phyloP scores from a whole-genome alignment of 164 flowering plant genomes.

The Malania oleifera region DNA sequence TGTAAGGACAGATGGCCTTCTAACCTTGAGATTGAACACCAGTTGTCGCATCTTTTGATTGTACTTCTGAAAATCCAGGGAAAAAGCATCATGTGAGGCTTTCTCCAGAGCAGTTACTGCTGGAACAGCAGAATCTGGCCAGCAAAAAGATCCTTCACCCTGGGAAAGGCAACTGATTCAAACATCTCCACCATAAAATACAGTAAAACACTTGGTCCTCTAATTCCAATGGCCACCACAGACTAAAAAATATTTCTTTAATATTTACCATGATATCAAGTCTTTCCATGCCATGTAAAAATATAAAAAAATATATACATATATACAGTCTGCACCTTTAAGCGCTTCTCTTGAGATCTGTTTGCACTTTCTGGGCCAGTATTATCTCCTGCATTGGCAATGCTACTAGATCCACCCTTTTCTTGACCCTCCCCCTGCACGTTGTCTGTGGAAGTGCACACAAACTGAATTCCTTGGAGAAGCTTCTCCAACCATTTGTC shows the following conservation, averaged over 20 bases:
- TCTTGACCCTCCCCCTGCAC: slow-evolving; percentile 29
- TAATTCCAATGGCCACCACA: too few species aligned
- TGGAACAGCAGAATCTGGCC: slow-evolving; percentile 85
- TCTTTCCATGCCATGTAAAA: too few species aligned
- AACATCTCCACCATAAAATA: slow-evolving; percentile 3
- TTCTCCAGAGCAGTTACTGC: slow-evolving; percentile 78
- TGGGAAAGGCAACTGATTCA: slow-evolving; percentile 14
- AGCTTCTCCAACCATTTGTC: slow-evolving; percentile 85
- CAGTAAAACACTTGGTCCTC: background rate
- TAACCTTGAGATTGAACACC: slow-evolving; percentile 77
- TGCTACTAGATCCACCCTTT: slow-evolving; percentile 25
- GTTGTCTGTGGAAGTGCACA: slow-evolving; percentile 31
- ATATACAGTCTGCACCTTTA: slow-evolving; percentile 21
- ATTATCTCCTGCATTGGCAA: slow-evolving; percentile 8
- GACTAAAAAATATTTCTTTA: background rate
- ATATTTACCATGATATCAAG: too few species aligned
- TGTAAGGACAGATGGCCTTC: slow-evolving; percentile 7
- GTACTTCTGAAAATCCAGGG: slow-evolving; percentile 67
- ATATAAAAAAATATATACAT: background rate
- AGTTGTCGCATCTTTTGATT: slow-evolving; percentile 82
- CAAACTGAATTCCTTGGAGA: slow-evolving; percentile 52
- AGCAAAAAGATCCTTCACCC: slow-evolving; percentile 35
- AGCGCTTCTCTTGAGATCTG: slow-evolving; percentile 30
- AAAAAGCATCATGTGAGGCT: slow-evolving; percentile 63
- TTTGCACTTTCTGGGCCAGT: slow-evolving; percentile 17